Evolutionary conservation across 2,329 filamentous ascomycete species (phyloP).

Genomic region (Pestalotiopsis fici): DNA sequence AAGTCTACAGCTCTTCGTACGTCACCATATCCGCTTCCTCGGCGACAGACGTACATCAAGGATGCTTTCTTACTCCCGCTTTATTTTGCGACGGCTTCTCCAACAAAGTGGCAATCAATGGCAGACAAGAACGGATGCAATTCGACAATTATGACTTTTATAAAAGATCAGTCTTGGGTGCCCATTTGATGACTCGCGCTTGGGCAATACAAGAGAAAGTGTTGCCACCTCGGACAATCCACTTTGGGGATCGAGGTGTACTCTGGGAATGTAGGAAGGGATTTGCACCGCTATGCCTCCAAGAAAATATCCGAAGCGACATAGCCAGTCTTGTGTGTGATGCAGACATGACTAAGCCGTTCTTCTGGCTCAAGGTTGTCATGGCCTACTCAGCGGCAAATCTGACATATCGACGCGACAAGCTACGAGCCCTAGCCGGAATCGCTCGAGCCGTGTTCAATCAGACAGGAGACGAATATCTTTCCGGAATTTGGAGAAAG

Average conservation of each 20-base stretch:
- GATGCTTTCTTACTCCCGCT: background rate
- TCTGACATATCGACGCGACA: background rate
- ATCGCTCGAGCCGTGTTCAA: background rate
- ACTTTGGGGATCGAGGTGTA: background rate
- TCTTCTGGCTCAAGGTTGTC: background rate
- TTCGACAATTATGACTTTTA: background rate
- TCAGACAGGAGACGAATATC: background rate
- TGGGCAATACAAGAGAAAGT: background rate
- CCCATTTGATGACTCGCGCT: background rate
- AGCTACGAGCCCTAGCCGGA: background rate
- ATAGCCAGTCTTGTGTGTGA: no score
- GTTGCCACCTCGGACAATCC: background rate
- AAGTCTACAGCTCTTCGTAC: background rate
- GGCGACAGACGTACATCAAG: background rate
- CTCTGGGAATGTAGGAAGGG: background rate
- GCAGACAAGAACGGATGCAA: background rate
- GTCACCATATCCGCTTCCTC: background rate
- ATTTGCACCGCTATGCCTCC: background rate
- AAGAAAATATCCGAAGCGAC: background rate
- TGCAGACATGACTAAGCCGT: no score
- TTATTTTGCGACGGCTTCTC: background rate
- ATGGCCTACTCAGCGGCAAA: background rate
- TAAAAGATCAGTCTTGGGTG: background rate
- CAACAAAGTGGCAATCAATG: background rate
- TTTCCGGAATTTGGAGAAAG: background rate